Evolutionary conservation across 2,329 filamentous ascomycete species (phyloP), one percentile per base, ranked within the genome.

Genomic region (Diaporthe eres): DNA sequence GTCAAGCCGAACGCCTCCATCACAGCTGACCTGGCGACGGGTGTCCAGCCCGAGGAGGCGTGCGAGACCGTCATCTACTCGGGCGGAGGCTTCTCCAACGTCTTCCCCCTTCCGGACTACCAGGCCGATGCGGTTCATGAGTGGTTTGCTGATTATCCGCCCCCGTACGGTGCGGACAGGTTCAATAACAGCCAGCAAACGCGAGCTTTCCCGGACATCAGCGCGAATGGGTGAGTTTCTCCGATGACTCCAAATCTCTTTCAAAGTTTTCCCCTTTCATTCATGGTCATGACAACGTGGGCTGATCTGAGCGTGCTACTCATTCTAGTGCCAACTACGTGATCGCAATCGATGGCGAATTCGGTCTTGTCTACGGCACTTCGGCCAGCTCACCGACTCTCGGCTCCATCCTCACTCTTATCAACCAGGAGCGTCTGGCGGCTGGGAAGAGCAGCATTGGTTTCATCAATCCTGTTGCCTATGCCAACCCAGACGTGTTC

Each of bases 391-490:
- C 68, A 49, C 76, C 76, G 25, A 72, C 73, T 4, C 65, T 77
- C 37, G 76, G 76, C 31, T 71, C 63, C 49, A 71, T 77, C 25
- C 72, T 77, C 42, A 65, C 76, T 22, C 61, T 77, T 3, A 76
- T 77, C 63, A 77, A 77, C 60, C 73, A 76, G 25, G 76, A 76
- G 71, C 76, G 72, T 34, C 58, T 61, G 19, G 34, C 51, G 2
- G 74, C 58, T 17, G 76, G 76, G 12, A 77, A 77, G 71, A 76
- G 76, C 58, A 75, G 74, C 31, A 75, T 77, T 25, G 76, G 76
- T 15, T 77, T 77, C 28, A 71, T 77, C 37, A 77, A 77, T 25
- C 76, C 76, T 8, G 71, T 68, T 17, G 39, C 75, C 51, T 77
- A 77, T 34, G 71, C 74, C 2, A 61, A 77, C 25, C 76, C 74